Evolutionary conservation across 2,329 filamentous ascomycete genomes (phyloP), one percentile per base, ranked within the genome.

Genomic region (Albophoma yamanashiensis): DNA sequence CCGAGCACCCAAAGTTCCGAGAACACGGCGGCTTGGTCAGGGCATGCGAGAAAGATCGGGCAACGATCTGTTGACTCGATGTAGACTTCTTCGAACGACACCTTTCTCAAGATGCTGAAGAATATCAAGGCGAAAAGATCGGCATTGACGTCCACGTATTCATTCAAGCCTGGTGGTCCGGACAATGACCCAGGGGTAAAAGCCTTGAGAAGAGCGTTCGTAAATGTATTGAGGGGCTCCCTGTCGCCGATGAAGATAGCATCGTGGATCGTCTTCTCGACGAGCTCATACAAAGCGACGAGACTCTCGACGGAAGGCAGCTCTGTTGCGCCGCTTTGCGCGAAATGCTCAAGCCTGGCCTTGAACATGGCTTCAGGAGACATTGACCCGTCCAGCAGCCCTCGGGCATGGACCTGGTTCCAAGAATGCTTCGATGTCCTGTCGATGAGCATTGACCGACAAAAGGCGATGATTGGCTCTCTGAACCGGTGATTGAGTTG

Each of bases 11-110:
- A 87, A 0, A 85, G 78, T 67, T 87, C 84, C 0, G 84, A 80
- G 65, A 87, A 87, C 8, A 82, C 82, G 39, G 83, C 84, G 17
- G 84, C 83, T 68, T 87, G 84, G 60, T 87, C 84, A 1, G 82
- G 75, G 60, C 85, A 83, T 25, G 79, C 76, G 59, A 85, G 82
- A 69, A 85, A 84, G 12, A 86, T 72, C 0, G 83, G 84, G 64
- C 85, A 86, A 9, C 83, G 76, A 65, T 87, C 84, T 0, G 81
- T 83, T 1, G 85, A 81, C 67, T 87, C 84, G 15, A 83, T 73
- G 65, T 86, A 87, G 0, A 87, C 81, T 61, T 87, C 83, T 61
- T 86, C 82, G 52, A 86, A 79, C 0, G 79, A 83, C 7, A 77
- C 74, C 64, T 80, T 82, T 31, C 82, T 75, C 36, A 83, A 75